phyloP scores from a whole-genome alignment of 805 yeast genomes.

The Henningerozyma blattae region DNA sequence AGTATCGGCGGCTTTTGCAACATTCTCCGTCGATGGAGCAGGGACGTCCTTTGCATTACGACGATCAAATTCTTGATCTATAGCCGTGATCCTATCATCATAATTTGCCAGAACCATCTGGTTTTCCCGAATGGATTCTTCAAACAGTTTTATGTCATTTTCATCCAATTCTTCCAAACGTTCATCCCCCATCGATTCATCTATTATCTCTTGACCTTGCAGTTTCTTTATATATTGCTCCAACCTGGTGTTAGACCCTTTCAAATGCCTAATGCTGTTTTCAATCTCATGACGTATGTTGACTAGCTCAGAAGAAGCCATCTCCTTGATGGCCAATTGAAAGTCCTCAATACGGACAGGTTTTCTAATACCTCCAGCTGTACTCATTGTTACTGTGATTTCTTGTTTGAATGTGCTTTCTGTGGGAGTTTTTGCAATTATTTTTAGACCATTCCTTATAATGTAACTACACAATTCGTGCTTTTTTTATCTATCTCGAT shows the following conservation, averaged over 20 bases:
- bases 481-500: no score
- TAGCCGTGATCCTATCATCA: slow-evolving; percentile 30
- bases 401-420: no score
- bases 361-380: slow-evolving; percentile 22
- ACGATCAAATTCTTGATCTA: slow-evolving; percentile 40
- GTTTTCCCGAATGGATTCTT: slow-evolving; percentile 48
- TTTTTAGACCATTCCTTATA: no score
- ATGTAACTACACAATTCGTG: no score
- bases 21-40: not conserved
- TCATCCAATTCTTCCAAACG: slow-evolving; percentile 21
- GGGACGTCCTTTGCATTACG: no score
- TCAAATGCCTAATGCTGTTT: slow-evolving; percentile 34
- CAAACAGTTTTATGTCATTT: slow-evolving; percentile 39
- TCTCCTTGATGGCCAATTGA: slow-evolving; percentile 38
- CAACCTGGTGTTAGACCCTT: slow-evolving; percentile 41
- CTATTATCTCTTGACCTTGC: slow-evolving; percentile 14
- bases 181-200: slow-evolving; percentile 13
- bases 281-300: slow-evolving; percentile 24
- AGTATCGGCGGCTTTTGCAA: not conserved
- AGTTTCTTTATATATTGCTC: slow-evolving; percentile 29
- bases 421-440: no score
- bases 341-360: slow-evolving; percentile 37
- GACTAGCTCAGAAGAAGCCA: slow-evolving; percentile 34
- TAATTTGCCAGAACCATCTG: slow-evolving; percentile 41
- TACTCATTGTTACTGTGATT: slow-evolving; percentile 19